Evolutionary conservation across 768 basidiomycete genomes (phyloP), one percentile per base, ranked within the genome.

Genomic region (Xerocomus brunneocitrinus): DNA sequence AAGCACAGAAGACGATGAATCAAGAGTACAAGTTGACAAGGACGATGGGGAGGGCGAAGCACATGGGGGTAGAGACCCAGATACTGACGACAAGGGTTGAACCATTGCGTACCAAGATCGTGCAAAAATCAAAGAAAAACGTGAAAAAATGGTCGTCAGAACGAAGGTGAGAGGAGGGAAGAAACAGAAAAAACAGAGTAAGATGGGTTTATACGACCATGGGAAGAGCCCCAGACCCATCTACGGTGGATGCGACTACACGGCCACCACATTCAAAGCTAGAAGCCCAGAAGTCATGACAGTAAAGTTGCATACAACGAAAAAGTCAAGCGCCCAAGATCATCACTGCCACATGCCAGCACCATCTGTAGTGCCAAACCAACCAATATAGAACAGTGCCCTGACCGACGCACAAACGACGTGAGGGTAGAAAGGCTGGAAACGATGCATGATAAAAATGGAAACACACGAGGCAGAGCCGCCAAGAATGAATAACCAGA

Each of bases 271-370:
- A 44, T 53, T 52, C 19, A 16, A 53, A 31, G 54, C 38, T 41
- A 58, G 54, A 56, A 63, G 56, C 4, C 35, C 41, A 16, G 46
- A 54, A 53, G 38, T 38, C 50, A 50, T 24, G 32, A 31, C 38
- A 36, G 22, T 6, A 19, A 35, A 32, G 44, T 22, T 19, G 5
- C 12, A 2, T 8, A 30, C 16, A 24, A 14, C 25, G 9, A 36
- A 48, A 45, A 9, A 19, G 43, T 35, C n/a, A 47, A 47, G 22
- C 16, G 27, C 4, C 16, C 24, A 35, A 40, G 42, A 41, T 34
- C 27, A 19, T 12, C 0, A 9, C 8, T 5, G 14, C 36, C 10
- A 32, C 28, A 25, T 55, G 24, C 27, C 34, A 16, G 42, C 39
- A 25, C 24, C 5, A 14, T 25, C 34, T 10, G n/a, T 24, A n/a